Evolutionary conservation across 352 stramenopile genomes (phyloP).

Genomic region (Phytophthora tubulina): DNA sequence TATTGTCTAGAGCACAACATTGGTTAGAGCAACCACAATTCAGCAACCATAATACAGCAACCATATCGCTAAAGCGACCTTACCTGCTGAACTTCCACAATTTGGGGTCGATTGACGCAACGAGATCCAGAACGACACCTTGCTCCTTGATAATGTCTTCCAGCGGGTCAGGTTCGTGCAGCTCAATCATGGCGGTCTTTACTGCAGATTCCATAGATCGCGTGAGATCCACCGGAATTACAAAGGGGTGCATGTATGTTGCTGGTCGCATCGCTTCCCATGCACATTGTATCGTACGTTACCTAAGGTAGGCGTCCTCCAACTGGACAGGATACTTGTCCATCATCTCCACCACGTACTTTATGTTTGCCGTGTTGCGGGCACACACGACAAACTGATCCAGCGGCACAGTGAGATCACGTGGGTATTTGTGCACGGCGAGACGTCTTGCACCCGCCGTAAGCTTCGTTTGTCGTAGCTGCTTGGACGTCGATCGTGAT

Average conservation of each 20-base stretch:
- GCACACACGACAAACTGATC: constrained; percentile 5
- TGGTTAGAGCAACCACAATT: constrained; percentile 7
- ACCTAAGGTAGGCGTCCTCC: constrained; percentile 10
- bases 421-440: constrained; percentile 19
- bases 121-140: constrained; percentile 3
- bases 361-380: constrained; percentile 13
- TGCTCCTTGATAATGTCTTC: background rate
- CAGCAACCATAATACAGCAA: constrained; percentile 7
- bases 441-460: background rate
- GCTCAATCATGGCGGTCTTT: too few species aligned
- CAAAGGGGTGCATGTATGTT: too few species aligned
- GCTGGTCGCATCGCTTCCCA: constrained; percentile 3
- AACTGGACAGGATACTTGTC: constrained; percentile 17
- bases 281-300: constrained; percentile 1
- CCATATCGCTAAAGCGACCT: constrained; percentile 14
- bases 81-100: constrained; percentile 18
- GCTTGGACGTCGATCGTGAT: constrained; percentile 2
- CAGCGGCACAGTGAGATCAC: constrained; percentile 5
- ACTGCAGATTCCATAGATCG: too few species aligned
- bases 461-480: constrained; percentile 18
- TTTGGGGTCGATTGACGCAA: constrained; percentile 5
- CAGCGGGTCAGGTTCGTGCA: background rate
- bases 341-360: constrained; percentile 20
- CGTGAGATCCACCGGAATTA: too few species aligned
- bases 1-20: background rate